These are phyloP conservation scores for Cairneyella variabilis DNA, from an alignment of 495 filamentous ascomycete species.

Conservation along the genomic window DNA sequence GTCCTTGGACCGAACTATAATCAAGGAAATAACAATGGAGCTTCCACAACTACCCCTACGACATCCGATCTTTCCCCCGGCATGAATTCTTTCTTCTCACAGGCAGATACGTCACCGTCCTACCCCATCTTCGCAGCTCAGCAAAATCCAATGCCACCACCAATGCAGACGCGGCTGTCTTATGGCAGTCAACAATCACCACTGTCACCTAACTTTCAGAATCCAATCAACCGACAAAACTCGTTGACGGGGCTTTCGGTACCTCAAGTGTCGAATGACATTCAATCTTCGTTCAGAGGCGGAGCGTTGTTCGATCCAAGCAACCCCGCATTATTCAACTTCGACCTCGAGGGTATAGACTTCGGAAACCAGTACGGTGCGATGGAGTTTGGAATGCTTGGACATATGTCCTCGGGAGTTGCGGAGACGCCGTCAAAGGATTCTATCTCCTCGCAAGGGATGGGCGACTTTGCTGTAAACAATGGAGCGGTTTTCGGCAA, in stretches of 20 bases:
- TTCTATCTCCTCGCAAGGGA: constrained; percentile 25
- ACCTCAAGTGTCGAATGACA: constrained; percentile 35
- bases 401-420: constrained; percentile 86
- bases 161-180: constrained; percentile 44
- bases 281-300: constrained; percentile 45
- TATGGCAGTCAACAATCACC: constrained; percentile 63
- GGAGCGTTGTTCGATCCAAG: constrained; percentile 76
- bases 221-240: constrained; percentile 31
- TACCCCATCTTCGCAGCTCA: constrained; percentile 25
- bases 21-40: constrained; percentile 30
- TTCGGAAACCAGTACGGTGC: constrained; percentile 95
- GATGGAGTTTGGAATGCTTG: constrained; percentile 89
- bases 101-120: constrained; percentile 21
- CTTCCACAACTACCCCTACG: constrained; percentile 7
- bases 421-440: constrained; percentile 75
- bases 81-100: constrained; percentile 21
- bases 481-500: constrained; percentile 38
- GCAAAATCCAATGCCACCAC: constrained; percentile 35
- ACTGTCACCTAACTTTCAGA: constrained; percentile 63
- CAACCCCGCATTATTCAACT: constrained; percentile 88
- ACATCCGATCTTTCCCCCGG: constrained; percentile 20
- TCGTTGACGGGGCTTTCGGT: constrained; percentile 31
- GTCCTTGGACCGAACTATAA: constrained; percentile 54
- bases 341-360: constrained; percentile 87
- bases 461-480: constrained; percentile 31